Evolutionary conservation across 805 yeast species (phyloP), one percentile per base, ranked within the genome.

Genomic region (Isabelozyma gotoi): DNA sequence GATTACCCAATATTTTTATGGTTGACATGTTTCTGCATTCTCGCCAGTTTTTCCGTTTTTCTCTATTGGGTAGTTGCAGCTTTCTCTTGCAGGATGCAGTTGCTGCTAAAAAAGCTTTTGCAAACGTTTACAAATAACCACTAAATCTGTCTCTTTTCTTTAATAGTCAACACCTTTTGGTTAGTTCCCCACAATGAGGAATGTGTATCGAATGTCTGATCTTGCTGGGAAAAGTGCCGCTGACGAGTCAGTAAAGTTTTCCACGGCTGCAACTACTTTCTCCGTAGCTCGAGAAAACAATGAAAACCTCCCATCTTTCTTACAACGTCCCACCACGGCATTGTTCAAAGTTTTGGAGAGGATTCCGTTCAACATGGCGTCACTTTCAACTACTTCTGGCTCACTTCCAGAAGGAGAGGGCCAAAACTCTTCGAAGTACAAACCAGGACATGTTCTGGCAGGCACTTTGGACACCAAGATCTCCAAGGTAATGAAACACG

Each of bases 401-500:
- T 8, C 19, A 6, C 19, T 11, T 18, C 7, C 20, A 6, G 20
- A 34, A 10, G 34, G 5, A 14, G 18, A 14, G 16, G 18, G 16
- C 3, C 34, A 6, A 32, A 17, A 19, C 12, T 18, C 18, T 7
- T 8, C 3, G 10, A 19, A 18, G 29, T 11, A 17, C 11, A 14
- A 19, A 18, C 29, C 29, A 7, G 39, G 19, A 14, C 29, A 49
- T 20, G 50, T 59, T 7, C 53, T 58, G 37, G 61, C 71, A 1
- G 40, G 38, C 7, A 38, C 66, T 2, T 57, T 74, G n/a, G 56
- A 63, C 34, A 59, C 49, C 40, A 63, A 62, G 39, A 39, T 74
- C 27, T 50, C 56, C 27, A 74, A 65, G 46, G 50, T 73, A 37
- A 62, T 74, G 40, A 71, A 66, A 48, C 43, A 55, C 7, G 74